These are phyloP conservation scores for Friedmanniomyces simplex DNA, from an alignment of 495 filamentous ascomycete genomes.

Conservation along the genomic window DNA sequence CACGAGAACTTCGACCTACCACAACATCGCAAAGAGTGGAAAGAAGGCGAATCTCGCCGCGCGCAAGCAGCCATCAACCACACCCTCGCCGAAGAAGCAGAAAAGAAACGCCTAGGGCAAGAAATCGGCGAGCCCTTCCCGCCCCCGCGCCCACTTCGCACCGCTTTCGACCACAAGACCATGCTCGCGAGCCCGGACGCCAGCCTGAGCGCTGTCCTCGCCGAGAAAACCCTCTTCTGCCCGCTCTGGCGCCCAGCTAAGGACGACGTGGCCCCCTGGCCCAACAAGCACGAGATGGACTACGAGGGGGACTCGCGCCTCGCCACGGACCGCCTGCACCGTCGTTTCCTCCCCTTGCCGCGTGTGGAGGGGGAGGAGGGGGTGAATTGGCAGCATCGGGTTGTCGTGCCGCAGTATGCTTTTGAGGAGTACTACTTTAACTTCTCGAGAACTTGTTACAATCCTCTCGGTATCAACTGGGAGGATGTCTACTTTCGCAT, in stretches of 20 bases:
- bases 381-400: slow-evolving; percentile 18
- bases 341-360: slow-evolving; percentile 19
- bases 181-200: neutral
- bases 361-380: slow-evolving; percentile 7
- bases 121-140: neutral
- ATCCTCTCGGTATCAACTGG: neutral
- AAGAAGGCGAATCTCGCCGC: neutral
- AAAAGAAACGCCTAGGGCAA: neutral
- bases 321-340: slow-evolving; percentile 11
- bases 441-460: neutral
- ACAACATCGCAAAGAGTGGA: slow-evolving; percentile 10
- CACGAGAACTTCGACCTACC: slow-evolving; percentile 8
- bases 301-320: slow-evolving; percentile 23
- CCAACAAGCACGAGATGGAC: slow-evolving; percentile 15
- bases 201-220: slow-evolving; percentile 9
- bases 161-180: neutral
- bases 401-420: neutral
- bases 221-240: slow-evolving; percentile 9
- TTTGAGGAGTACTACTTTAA: neutral
- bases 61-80: neutral
- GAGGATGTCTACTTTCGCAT: neutral
- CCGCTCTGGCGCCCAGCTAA: neutral
- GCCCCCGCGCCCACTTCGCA: neutral
- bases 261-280: slow-evolving; percentile 17
- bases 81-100: neutral